A percentile compares a stretch with the other conserved stretches of the same genome.
Conservation (phyloP, 495 filamentous ascomycete genomes). For the Penicillium ucsense region DNA sequence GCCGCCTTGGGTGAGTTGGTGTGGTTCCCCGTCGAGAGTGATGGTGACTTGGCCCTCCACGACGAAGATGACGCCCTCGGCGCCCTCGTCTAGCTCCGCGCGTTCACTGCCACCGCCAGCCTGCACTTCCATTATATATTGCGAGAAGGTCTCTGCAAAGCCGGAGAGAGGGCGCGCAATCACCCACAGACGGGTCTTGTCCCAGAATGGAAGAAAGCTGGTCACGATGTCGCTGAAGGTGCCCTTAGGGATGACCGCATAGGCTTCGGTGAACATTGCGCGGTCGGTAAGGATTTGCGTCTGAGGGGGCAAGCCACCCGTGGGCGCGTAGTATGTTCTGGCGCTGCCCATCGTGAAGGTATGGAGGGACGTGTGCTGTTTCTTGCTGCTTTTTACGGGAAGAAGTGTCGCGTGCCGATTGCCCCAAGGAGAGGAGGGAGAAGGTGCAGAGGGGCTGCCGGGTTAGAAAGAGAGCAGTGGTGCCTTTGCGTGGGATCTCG, state of each 20-base stretch:
- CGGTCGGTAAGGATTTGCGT: constrained; percentile 18
- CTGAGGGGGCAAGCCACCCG: constrained; percentile 16
- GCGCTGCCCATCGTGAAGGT: constrained; percentile 13
- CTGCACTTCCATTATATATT: constrained; percentile 22
- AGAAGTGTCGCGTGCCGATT: background rate
- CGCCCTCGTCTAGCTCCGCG: constrained; percentile 11
- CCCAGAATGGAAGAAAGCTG: constrained; percentile 20
- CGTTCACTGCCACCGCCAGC: constrained; percentile 15
- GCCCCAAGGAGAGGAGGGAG: too few relatives aligned
- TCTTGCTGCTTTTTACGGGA: background rate
- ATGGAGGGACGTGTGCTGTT: background rate
- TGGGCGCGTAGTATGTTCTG: constrained; percentile 19
- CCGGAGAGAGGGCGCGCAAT: constrained; percentile 18
- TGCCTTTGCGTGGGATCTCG: too few relatives aligned
- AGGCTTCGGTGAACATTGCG: constrained; percentile 21
- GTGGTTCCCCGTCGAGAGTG: constrained; percentile 7
- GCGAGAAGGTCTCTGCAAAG: constrained; percentile 20
- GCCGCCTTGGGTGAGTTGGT: constrained; percentile 16
- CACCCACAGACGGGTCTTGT: constrained; percentile 18
- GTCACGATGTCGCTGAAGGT: constrained; percentile 18
- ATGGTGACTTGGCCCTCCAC: constrained; percentile 17
- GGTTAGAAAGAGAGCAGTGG: too few relatives aligned
- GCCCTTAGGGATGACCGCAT: constrained; percentile 17
- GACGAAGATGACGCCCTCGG: constrained; percentile 16
- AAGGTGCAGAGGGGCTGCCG: too few relatives aligned